Base-by-base conservation (phyloP, 768 basidiomycete genomes). In the Podaxis sp. region DNA sequence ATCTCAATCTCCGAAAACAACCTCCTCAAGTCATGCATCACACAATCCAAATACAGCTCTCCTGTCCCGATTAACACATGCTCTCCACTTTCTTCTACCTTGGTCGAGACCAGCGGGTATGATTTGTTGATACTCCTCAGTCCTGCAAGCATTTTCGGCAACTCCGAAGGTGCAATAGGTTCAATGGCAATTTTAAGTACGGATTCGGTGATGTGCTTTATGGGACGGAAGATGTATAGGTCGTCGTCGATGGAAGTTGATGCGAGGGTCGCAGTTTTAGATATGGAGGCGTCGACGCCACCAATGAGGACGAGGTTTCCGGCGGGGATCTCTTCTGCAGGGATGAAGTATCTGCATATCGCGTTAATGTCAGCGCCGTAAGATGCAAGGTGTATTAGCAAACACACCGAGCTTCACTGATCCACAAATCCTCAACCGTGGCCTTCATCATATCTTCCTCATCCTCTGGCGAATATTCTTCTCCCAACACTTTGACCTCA, bases 1-100 rank as follows among this genome's bases (percentile, higher is more conserved):
- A 99, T 98, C 81, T 99, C 97, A 68, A 98, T 97, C 79, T 99
- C 97, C 33, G 95, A 88, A 77, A 96, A 99, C 64, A 98, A 71
- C 64, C 83, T 85, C 64, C 97, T 82, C 55, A 99, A 77, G 75
- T 99, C 97, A 70, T 99, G 96, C 88, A 99, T 88, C 50, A 96
- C 91, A 66, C 91, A 96, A 72, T 99, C 97, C 69, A 99, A 80
- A 76, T 96, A 98, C 55, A 99, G 79, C 72, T 99, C 97, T 55
- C 97, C 97, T 1, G 97, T 98, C 57, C 97, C 97, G 65, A 98
- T 87, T 64, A 99, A 77, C 63, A 99, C 93, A 73, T 99, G 97
- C 73, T 99, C 97, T 19, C 97, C 97, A 57, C 91, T 94, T 75
- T 99, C 97, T 74, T 99, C 97, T 25, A 98, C 97, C 73, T 98